phyloP scores from a whole-genome alignment of 2,329 filamentous ascomycete species.

The Epichloe baconii region DNA sequence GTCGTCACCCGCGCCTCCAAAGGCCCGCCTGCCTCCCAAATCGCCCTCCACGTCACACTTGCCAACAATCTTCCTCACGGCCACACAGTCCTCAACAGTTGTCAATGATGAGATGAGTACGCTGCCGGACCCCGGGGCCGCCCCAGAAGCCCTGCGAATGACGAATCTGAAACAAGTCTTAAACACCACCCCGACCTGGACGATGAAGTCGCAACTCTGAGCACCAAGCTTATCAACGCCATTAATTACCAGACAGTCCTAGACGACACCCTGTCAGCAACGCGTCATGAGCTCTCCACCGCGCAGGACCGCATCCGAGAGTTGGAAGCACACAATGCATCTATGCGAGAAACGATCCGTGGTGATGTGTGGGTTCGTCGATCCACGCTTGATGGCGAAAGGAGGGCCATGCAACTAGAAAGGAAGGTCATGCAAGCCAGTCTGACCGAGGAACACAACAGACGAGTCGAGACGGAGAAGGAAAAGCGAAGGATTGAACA shows the following conservation, averaged over 20 bases:
- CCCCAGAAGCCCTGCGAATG: conserved; percentile 31
- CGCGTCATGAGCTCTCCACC: conserved; percentile 69
- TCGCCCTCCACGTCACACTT: conserved; percentile 24
- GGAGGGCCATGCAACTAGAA: conserved; percentile 43
- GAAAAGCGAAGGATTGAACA: conserved; percentile 84
- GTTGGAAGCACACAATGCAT: conserved; percentile 52
- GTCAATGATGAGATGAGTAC: conserved; percentile 54
- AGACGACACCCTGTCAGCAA: conserved; percentile 74
- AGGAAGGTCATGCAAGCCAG: conserved; percentile 45
- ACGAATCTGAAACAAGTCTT: conserved; percentile 18
- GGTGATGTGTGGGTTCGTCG: conserved; percentile 66
- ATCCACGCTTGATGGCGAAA: conserved; percentile 61
- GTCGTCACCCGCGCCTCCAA: conserved; percentile 20
- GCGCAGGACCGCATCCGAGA: conserved; percentile 53
- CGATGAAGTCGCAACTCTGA: conserved; percentile 75
- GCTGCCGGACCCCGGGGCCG: conserved; percentile 50
- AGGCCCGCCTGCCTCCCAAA: conserved; percentile 22
- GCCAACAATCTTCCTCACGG: conserved; percentile 25
- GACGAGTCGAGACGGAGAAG: conserved; percentile 53
- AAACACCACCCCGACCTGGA: conserved; percentile 42
- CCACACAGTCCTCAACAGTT: conserved; percentile 22
- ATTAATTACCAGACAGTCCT: conserved; percentile 93
- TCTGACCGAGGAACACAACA: conserved; percentile 51
- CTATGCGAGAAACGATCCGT: conserved; percentile 58
- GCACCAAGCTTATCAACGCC: conserved; percentile 90